Base-by-base conservation (phyloP, 2,329 filamentous ascomycete species). In the Fusarium tupiense region DNA sequence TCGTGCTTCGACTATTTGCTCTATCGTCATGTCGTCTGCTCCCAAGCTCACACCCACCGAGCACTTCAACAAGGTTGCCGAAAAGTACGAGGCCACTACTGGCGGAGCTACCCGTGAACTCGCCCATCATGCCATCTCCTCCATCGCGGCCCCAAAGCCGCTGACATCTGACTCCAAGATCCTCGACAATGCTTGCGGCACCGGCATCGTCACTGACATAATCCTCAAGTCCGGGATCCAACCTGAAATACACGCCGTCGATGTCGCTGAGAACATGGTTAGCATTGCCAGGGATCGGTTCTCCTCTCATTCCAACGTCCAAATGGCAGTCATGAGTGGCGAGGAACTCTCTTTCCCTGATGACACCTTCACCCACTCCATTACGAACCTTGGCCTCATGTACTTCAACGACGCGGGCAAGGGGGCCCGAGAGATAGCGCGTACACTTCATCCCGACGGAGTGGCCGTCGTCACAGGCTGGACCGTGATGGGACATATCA, bases 271-370 rank as follows among this genome's bases (percentile, higher is more conserved):
- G 46, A 29, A 49, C 20, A 49, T 49, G 26, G 3, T 31, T 7
- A 49, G 13, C 9, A 31, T 31, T 3, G 14, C 26, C 12, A 49
- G 19, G 20, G 2, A 17, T 0, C 13, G 20, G 6, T 49, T 31
- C 9, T 22, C 26, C 6, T 3, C 26, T 0, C 13, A 29, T 1
- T 2, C 13, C 0, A 29, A 17, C 26, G 46, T 49, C 20, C 46
- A 31, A 0, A 29, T 26, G 6, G 13, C 46, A 1, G 46, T 22
- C 0, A 49, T 49, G 24, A 7, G 3, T 3, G 26, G 46, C 20
- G 13, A 49, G 26, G 20, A 49, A 49, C 46, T 49, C 13, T 11
- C 20, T 3, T 49, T 49, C 4, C 13, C 26, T 4, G 46, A 22
- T 0, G 26, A 17, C 4, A 16, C 9, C 26, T 49, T 49, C 46